Conservation (phyloP, 441 rosid species). For the Omphalea diandra region DNA sequence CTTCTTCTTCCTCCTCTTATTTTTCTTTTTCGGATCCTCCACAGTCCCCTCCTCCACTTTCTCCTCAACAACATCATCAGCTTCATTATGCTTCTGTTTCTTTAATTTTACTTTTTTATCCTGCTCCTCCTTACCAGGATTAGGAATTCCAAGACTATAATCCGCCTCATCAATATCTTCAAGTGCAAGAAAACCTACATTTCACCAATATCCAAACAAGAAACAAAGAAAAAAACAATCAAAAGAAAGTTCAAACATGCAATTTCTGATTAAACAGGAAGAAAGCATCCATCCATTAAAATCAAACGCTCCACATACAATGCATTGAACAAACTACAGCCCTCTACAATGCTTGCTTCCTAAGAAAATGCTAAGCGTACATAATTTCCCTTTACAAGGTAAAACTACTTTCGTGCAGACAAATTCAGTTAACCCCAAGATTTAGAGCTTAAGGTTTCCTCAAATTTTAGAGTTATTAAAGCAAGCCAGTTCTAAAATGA, state of each 20-base stretch:
- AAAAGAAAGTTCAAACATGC: not conserved
- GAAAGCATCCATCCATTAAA: not conserved
- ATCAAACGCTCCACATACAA: not conserved
- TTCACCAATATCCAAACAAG: not conserved
- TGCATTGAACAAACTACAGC: not conserved
- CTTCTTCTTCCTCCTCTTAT: conserved; percentile 26
- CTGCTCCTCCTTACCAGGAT: conserved; percentile 29
- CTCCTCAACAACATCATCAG: conserved; percentile 30
- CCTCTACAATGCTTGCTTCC: too few relatives aligned
- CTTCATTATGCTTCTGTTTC: conserved; percentile 35
- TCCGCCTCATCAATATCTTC: conserved; percentile 89
- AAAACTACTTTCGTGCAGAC: too few relatives aligned
- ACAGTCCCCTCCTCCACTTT: conserved; percentile 31
- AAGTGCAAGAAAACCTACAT: conserved; percentile 78
- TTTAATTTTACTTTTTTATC: conserved; percentile 29
- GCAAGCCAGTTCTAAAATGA: not conserved
- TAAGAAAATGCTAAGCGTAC: too few relatives aligned
- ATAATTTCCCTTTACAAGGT: too few relatives aligned
- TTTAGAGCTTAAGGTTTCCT: too few relatives aligned
- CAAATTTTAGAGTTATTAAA: too few relatives aligned
- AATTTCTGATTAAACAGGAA: too few relatives aligned
- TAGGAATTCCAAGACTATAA: conserved; percentile 48
- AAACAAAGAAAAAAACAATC: not conserved
- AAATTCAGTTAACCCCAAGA: too few relatives aligned
- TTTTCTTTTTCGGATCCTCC: conserved; percentile 23